Conservation (phyloP, 495 filamentous ascomycete genomes). For the Trichoderma parareesei region DNA sequence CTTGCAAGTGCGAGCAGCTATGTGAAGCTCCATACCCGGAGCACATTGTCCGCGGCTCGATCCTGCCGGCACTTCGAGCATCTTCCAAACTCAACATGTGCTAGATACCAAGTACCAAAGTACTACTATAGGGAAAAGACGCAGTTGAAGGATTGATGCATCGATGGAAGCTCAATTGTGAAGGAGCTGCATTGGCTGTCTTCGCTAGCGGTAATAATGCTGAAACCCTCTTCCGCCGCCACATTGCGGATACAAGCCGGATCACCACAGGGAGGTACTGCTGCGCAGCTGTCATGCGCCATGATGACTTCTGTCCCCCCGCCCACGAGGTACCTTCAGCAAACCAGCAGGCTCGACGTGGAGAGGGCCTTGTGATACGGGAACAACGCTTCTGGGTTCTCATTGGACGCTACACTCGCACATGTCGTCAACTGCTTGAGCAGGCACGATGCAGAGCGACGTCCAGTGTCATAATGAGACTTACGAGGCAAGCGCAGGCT, state of each 20-base stretch:
- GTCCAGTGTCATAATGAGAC: not conserved
- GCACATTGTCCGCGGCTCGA: too few species aligned
- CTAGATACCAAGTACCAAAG: too few species aligned
- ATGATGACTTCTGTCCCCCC: not conserved
- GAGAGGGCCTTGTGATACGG: not conserved
- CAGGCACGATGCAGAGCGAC: not conserved
- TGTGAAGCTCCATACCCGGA: not conserved
- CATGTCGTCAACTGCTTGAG: not conserved
- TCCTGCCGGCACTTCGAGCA: too few species aligned
- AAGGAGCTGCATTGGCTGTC: not conserved
- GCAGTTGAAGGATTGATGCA: too few species aligned
- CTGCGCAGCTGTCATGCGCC: not conserved
- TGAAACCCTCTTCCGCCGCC: not conserved
- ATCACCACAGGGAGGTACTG: not conserved
- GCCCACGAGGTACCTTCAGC: not conserved
- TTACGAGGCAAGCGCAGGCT: not conserved
- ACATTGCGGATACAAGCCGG: not conserved
- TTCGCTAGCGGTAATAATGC: not conserved
- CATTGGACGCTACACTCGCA: not conserved
- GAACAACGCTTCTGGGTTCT: not conserved
- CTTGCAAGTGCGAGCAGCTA: not conserved
- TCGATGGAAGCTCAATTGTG: too few species aligned
- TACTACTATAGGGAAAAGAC: too few species aligned
- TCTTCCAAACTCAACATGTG: too few species aligned
- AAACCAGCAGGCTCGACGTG: not conserved